Evolutionary conservation across 176 grass and related monocot genomes (phyloP), one percentile per base, ranked within the genome.

Genomic region (Oryza coarctata): DNA sequence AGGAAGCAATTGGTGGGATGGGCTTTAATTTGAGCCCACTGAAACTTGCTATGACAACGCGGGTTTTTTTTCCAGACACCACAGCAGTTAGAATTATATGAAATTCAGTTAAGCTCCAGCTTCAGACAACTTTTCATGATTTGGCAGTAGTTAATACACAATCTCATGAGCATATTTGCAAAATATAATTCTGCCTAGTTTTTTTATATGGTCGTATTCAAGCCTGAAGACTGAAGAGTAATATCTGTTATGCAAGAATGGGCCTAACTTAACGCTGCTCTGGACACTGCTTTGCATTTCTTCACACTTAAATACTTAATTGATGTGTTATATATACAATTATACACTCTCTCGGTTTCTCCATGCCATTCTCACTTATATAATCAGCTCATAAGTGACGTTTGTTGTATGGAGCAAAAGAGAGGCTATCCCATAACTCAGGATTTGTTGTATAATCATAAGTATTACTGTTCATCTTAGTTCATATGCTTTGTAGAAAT

Each of bases 81-180:
- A 52, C 13, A 74, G 55, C 6, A 52, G 80, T 47, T 73, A 26
- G 6, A 73, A 64, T 82, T 39, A 83, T 74, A 35, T 12, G 38
- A 3, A 31, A 72, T 12, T 72, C 52, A 82, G 43, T 35, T 72
- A 73, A 63, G 18, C 65, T 83, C 2, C 27, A 83, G 70, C 30
- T 49, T 35, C 20, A 49, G 44, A 8, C 20, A 10, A 8, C 0
- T 25, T 43, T 70, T 70, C 35, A 70, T 70, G 36, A 71, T 31
- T 44, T 14, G 6, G 14, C 47, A 73, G 69, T 64, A 73, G 38
- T n/a, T 70, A 60, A 70, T 58, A 52, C 44, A 61, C 8, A 40
- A 40, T 6, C 5, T 43, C 1, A 43, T 41, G 52, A 40, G 11
- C 34, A 28, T 43, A 11, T 43, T 12, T 43, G 6, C 2, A 43